A percentile compares a stretch with the other conserved stretches of the same genome.
phyloP scores from a whole-genome alignment of 2,329 filamentous ascomycete species.

The Botrytis hyacinthi region DNA sequence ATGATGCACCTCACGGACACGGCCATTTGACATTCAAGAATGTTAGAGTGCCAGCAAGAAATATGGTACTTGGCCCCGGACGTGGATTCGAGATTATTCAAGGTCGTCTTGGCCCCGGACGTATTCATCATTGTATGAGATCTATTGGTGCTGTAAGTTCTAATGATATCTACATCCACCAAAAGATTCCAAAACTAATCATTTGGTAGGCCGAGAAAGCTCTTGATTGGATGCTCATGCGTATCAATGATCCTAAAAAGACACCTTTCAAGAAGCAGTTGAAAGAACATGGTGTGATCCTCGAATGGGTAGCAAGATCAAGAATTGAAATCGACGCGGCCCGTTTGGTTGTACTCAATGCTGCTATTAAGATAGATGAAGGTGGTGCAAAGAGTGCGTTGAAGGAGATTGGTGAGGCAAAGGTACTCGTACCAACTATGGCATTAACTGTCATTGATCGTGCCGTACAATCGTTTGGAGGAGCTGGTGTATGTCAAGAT shows the following conservation, averaged over 20 bases:
- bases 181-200: conserved; percentile 24
- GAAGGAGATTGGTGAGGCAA: conserved; percentile 92
- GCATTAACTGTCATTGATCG: conserved; percentile 88
- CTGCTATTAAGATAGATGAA: conserved; percentile 90
- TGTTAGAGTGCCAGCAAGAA: conserved; percentile 79
- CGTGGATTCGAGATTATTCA: conserved; percentile 98
- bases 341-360: conserved; percentile 86
- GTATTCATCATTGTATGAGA: conserved; percentile 98
- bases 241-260: conserved; percentile 89
- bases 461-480: conserved; percentile 89
- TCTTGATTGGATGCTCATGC: conserved; percentile 90
- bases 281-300: conserved; percentile 85
- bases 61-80: conserved; percentile 89
- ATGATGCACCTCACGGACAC: conserved; percentile 97
- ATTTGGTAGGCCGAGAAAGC: conserved; percentile 73
- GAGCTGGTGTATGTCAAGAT: conserved; percentile 88
- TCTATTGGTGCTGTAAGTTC: conserved; percentile 73
- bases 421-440: conserved; percentile 82
- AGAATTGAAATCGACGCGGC: conserved; percentile 93
- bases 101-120: conserved; percentile 88
- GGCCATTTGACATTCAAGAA: conserved; percentile 88
- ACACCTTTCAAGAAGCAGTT: conserved; percentile 88
- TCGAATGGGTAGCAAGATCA: conserved; percentile 90
- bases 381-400: conserved; percentile 84
- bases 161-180: neutral